These are phyloP conservation scores for Paraconiothyrium sp. DNA, from an alignment of 2,329 filamentous ascomycete genomes.

Conservation along the genomic window DNA sequence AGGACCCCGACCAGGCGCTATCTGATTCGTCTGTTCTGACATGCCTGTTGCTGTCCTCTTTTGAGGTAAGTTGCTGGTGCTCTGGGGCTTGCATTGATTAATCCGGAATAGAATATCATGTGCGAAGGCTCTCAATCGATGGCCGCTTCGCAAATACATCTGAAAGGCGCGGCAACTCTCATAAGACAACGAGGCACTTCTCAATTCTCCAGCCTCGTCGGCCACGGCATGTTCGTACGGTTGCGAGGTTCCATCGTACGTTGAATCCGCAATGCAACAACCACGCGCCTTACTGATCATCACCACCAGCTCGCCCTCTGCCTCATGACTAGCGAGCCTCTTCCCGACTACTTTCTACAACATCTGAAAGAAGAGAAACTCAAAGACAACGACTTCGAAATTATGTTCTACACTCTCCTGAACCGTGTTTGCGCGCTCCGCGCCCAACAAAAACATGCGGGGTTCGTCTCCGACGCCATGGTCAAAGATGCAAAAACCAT, in stretches of 20 bases:
- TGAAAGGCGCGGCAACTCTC: conserved; percentile 26
- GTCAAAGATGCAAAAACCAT: conserved; percentile 17
- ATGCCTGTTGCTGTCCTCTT: conserved; percentile 24
- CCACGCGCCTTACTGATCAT: conserved; percentile 2
- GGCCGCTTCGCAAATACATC: conserved; percentile 23
- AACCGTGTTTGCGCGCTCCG: conserved; percentile 21
- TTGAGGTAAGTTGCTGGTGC: conserved; percentile 21
- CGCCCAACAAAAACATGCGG: conserved; percentile 20
- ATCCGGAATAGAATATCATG: conserved; percentile 20
- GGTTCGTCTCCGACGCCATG: conserved; percentile 21
- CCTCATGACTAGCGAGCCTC: conserved; percentile 20
- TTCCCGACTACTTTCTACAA: conserved; percentile 19
- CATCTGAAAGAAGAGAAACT: conserved; percentile 20
- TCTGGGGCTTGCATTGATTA: background rate
- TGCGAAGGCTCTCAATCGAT: conserved; percentile 21
- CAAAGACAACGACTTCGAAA: conserved; percentile 19
- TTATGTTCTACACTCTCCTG: conserved; percentile 21
- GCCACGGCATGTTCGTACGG: conserved; percentile 23
- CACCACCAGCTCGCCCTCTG: conserved; percentile 22
- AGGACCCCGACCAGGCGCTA: conserved; percentile 21
- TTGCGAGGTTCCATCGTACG: conserved; percentile 24
- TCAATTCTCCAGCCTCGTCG: conserved; percentile 17
- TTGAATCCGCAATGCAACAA: background rate
- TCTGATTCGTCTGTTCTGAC: conserved; percentile 29
- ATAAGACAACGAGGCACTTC: conserved; percentile 20